Evolutionary conservation across 2,329 filamentous ascomycete species (phyloP), one percentile per base, ranked within the genome.

Genomic region (Xylariomycetidae sp.): DNA sequence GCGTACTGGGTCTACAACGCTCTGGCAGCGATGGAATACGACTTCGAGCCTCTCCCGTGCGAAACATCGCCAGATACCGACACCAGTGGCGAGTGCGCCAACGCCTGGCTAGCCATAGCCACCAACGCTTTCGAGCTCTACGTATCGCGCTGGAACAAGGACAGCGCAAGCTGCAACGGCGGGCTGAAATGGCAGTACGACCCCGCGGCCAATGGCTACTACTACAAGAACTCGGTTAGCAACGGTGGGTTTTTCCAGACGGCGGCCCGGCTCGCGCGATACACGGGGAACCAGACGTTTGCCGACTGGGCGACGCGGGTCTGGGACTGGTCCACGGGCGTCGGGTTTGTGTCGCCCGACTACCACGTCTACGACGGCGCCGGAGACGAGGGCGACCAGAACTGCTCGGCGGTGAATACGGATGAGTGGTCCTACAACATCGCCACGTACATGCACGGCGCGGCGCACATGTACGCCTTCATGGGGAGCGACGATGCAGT

Each of bases 131-230:
- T 78, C 59, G 67, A 79, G 39, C 63, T 63, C 14, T 52, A 42
- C 37, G 48, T 34, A 67, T 73, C 43, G 59, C 64, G 14, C 45
- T 55, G 74, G 28, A 65, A 72, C 30, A 77, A 73, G 67, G 72
- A 79, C 41, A 60, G 51, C 3, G 52, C 51, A 1, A 62, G 59
- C 5, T 80, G 76, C 45, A 62, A 60, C 12, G 75, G 74, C 36
- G 76, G 74, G 11, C 50, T 79, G 32, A 69, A 72, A 45, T 77
- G 73, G 72, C 76, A 81, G 54, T 74, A 80, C 36, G 74, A 69
- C 49, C 58, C 66, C 3, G 70, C 71, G 46, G 76, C 79, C 37
- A 58, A 56, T 5, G 77, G 77, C 8, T 81, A 77, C 53, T 62
- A 70, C 42, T 78, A 80, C 64, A 82, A 62, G 36, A 59, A 61